phyloP scores from a whole-genome alignment of 495 filamentous ascomycete species.

The Platismatia glauca region DNA sequence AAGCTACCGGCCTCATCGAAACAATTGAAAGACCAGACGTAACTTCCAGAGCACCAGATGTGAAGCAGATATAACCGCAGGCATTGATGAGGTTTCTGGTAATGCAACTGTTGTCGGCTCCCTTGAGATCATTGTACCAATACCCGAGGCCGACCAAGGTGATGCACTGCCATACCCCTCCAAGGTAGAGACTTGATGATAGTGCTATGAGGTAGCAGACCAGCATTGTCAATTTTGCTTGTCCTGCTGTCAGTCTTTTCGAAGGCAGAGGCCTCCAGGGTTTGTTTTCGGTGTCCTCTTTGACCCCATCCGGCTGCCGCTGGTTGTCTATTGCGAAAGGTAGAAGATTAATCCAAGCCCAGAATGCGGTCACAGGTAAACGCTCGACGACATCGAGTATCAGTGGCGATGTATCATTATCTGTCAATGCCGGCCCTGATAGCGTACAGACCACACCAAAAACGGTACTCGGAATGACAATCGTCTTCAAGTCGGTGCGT shows the following conservation, averaged over 20 bases:
- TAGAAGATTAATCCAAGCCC: constrained; percentile 28
- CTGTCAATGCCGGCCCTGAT: neutral
- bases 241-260: constrained; percentile 29
- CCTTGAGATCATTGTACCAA: constrained; percentile 45
- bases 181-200: constrained; percentile 26
- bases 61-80: constrained; percentile 30
- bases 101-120: constrained; percentile 33
- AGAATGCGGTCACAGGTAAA: constrained; percentile 3
- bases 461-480: constrained; percentile 12
- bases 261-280: constrained; percentile 45
- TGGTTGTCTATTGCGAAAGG: constrained; percentile 41
- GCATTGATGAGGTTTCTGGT: constrained; percentile 38
- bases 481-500: constrained; percentile 25
- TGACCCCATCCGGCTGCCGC: constrained; percentile 31
- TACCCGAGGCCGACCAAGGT: constrained; percentile 33
- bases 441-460: neutral
- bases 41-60: constrained; percentile 24
- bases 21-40: constrained; percentile 16
- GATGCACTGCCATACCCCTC: constrained; percentile 27
- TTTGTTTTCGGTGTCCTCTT: constrained; percentile 47
- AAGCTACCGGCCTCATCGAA: constrained; percentile 15
- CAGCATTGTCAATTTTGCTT: constrained; percentile 31
- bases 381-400: constrained; percentile 2
- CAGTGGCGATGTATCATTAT: neutral
- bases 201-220: constrained; percentile 30